Evolutionary conservation across 169 alveolate species (phyloP), one percentile per base, ranked within the genome.

Genomic region (Blepharisma undulans): DNA sequence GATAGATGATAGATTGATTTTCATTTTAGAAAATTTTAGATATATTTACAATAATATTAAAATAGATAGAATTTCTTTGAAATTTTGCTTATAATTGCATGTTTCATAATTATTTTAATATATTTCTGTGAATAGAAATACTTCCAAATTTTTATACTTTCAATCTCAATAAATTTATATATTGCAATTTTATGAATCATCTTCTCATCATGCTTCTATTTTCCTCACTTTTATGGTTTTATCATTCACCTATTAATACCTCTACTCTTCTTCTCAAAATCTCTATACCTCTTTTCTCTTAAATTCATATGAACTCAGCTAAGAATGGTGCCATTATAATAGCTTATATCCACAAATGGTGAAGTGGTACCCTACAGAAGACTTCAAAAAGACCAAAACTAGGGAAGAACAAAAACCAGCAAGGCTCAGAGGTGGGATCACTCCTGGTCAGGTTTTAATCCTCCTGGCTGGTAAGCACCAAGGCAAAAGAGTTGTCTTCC

Each of bases 401-500:
- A n/a, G 34, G 34, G 36, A 30, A 48, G 34, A 32, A 21, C 33
- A 84, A 21, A 84, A 84, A 22, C 87, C 87, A 21, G 36, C 89
- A 33, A 84, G 48, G 60, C 77, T 84, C 30, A 22, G 89, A 25
- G 89, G 89, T 22, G 89, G 89, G 32, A 59, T 84, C 29, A 22
- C 77, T 25, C 89, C 97, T 60, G 98, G 97, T 34, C 88, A 93
- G 82, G 97, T 96, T 33, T 92, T 95, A 76, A 92, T 96, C 82
- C 84, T 96, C 34, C 91, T 96, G 48, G 92, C 97, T 60, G 98
- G 98, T 71, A 94, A 96, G 93, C 95, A 95, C 95, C 91, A 96
- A 94, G 98, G 98, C 89, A 96, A 94, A 93, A 93, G 98, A 93
- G 98, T 96, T 33, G 97, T 96, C 27, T 96, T 92, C 95, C 92